These are phyloP conservation scores for Rhodotorula paludigena DNA, from an alignment of 768 basidiomycete genomes.

Conservation along the genomic window DNA sequence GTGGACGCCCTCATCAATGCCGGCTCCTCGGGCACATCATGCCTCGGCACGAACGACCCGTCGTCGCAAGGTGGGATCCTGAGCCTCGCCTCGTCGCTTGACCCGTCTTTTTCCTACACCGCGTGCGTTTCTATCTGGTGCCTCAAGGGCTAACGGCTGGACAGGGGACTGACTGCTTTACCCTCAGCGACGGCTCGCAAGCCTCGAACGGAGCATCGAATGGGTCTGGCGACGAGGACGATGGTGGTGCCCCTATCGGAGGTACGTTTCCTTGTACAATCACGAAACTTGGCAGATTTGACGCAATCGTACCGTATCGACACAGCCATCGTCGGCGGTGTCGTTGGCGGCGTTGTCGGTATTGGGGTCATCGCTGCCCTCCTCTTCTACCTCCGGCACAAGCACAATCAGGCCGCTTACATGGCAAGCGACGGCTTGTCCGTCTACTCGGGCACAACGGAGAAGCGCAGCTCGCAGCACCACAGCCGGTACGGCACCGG, in stretches of 20 bases:
- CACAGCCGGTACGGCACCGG: neutral
- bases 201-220: neutral
- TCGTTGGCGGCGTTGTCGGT: slow-evolving; percentile 14
- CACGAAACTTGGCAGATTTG: too few species aligned
- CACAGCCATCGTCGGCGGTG: slow-evolving; percentile 22
- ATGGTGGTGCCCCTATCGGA: neutral
- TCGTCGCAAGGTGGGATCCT: neutral
- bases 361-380: slow-evolving; percentile 3
- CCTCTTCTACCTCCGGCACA: slow-evolving; percentile 22
- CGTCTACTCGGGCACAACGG: slow-evolving; percentile 11
- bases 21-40: neutral
- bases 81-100: slow-evolving; percentile 10
- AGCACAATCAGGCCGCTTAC: slow-evolving; percentile 6
- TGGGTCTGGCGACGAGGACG: neutral
- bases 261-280: too few species aligned
- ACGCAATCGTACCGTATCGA: too few species aligned
- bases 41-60: slow-evolving; percentile 6
- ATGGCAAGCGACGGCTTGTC: neutral
- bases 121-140: too few species aligned
- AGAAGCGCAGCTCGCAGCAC: slow-evolving; percentile 7
- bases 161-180: too few species aligned
- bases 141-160: neutral
- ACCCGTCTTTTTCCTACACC: neutral
- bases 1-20: slow-evolving; percentile 10
- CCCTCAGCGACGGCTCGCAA: neutral